These are phyloP conservation scores for Hymenoscyphus fructigenus DNA, from an alignment of 2,329 filamentous ascomycete species.

Conservation along the genomic window DNA sequence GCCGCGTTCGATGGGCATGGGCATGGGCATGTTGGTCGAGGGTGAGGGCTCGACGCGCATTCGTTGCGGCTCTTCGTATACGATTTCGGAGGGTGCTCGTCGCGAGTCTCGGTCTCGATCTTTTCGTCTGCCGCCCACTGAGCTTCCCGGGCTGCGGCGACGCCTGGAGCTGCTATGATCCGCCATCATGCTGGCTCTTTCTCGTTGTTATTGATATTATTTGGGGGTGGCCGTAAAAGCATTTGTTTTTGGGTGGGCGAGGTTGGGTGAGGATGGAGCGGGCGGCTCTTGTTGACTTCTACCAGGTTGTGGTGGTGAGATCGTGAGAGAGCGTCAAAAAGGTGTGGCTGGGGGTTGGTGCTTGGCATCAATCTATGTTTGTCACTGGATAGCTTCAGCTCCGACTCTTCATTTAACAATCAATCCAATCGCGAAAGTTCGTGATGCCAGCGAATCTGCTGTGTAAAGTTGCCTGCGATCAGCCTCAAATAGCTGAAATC, in stretches of 20 bases:
- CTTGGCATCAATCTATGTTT: conserved; percentile 2
- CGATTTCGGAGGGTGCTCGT: conserved; percentile 13
- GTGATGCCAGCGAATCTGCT: neutral
- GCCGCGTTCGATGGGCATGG: conserved; percentile 6
- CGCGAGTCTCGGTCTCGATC: conserved; percentile 7
- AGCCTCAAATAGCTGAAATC: neutral
- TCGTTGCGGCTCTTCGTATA: conserved; percentile 25
- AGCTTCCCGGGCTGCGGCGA: conserved; percentile 27
- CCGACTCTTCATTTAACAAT: neutral
- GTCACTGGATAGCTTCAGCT: neutral
- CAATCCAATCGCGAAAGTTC: neutral
- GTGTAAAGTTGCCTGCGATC: too few relatives aligned
- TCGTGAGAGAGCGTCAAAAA: conserved; percentile 4
- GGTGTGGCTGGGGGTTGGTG: neutral
- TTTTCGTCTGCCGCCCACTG: conserved; percentile 21
- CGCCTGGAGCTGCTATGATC: conserved; percentile 23
- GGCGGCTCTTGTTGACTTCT: conserved; percentile 1
- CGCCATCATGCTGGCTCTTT: conserved; percentile 30
- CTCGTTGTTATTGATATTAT: conserved; percentile 6
- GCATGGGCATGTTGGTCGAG: neutral
- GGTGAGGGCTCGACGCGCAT: conserved; percentile 20
- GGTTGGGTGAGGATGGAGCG: neutral
- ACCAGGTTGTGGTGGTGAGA: neutral
- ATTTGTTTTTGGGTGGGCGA: conserved; percentile 13
- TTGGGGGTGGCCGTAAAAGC: conserved; percentile 1